phyloP scores from a whole-genome alignment of 495 filamentous ascomycete species.

The Xylaria cubensis region DNA sequence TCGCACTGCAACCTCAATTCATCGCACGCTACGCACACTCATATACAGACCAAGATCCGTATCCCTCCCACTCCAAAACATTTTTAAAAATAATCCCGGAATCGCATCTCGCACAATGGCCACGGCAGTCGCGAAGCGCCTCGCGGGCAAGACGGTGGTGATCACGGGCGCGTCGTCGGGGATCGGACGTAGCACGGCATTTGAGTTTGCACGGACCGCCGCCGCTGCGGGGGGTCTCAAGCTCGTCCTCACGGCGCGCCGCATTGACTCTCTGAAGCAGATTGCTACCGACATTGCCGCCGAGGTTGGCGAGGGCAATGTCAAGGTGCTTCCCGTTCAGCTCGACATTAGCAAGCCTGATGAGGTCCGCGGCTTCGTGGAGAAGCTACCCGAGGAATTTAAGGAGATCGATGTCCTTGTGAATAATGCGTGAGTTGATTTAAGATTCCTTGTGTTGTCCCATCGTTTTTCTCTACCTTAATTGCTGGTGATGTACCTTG shows the following conservation, averaged over 20 bases:
- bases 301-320: constrained; percentile 75
- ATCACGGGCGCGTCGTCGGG: constrained; percentile 94
- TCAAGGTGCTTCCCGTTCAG: constrained; percentile 80
- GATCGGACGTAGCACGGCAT: constrained; percentile 83
- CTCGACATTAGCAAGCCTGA: constrained; percentile 85
- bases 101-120: constrained; percentile 59
- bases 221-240: constrained; percentile 79
- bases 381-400: constrained; percentile 78
- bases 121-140: constrained; percentile 78
- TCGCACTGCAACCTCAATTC: constrained; percentile 5
- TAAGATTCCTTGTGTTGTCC: background rate
- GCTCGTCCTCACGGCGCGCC: constrained; percentile 85
- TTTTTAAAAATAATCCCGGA: background rate
- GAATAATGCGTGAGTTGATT: constrained; percentile 86
- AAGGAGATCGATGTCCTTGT: constrained; percentile 88
- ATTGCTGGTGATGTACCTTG: background rate
- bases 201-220: constrained; percentile 89
- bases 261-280: constrained; percentile 77
- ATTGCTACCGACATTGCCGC: constrained; percentile 78
- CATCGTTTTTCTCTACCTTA: background rate
- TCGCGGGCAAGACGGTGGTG: constrained; percentile 91
- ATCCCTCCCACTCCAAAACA: background rate
- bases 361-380: constrained; percentile 78
- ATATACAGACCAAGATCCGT: constrained; percentile 3
- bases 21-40: constrained; percentile 19